Evolutionary conservation across 257 asterid species (phyloP).

Genomic region (Ajuga chamaepitys): DNA sequence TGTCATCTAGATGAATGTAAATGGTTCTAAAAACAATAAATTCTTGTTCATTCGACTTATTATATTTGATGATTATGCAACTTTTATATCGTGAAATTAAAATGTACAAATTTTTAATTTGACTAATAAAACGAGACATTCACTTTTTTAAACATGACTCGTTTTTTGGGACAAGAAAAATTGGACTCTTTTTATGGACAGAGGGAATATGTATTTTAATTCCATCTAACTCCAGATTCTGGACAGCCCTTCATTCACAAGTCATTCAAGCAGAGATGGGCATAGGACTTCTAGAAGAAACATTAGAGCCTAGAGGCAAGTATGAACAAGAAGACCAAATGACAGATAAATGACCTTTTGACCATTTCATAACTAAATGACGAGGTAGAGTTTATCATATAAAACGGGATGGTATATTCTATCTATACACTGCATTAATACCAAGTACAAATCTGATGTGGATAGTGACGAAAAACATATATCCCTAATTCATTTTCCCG

Average conservation of each 20-base stretch:
- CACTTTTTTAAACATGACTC: too few relatives aligned
- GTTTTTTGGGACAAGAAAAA: too few relatives aligned
- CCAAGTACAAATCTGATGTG: background rate
- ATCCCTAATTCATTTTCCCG: background rate
- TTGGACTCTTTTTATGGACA: too few relatives aligned
- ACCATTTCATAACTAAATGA: background rate
- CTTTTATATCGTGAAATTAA: background rate
- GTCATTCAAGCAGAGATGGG: conserved; percentile 2
- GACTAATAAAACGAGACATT: too few relatives aligned
- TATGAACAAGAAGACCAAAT: background rate
- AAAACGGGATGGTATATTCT: background rate
- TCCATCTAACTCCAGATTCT: background rate
- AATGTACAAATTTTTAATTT: too few relatives aligned
- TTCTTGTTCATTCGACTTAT: too few relatives aligned
- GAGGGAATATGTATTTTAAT: too few relatives aligned
- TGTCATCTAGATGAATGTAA: too few relatives aligned
- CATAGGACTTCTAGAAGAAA: background rate
- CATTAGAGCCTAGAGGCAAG: background rate
- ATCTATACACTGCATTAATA: background rate
- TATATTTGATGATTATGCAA: too few relatives aligned
- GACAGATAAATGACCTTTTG: background rate
- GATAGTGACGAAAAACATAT: background rate
- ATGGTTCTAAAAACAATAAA: too few relatives aligned
- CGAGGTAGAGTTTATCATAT: background rate
- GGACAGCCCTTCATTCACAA: background rate